Base-by-base conservation (phyloP, 768 basidiomycete species). In the Polyporus arcularius region DNA sequence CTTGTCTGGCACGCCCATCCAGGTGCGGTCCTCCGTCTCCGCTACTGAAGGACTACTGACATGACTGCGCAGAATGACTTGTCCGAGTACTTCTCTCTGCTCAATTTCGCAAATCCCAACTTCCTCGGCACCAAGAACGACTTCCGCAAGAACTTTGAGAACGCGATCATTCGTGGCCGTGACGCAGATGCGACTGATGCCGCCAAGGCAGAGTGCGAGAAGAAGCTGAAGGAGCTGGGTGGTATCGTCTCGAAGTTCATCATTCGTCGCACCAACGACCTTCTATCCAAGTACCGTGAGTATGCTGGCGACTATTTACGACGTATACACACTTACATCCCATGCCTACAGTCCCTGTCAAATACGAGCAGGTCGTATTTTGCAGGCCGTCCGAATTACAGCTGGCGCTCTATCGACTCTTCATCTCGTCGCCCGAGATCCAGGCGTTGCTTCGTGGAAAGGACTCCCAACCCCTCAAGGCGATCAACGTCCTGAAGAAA, bases 321-420 rank as follows among this genome's bases (percentile, higher is more conserved):
- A 35, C 35, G 35, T 11, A 35, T 49, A 31, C 41, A 16, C 61
- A 3, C 26, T 58, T 49, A 65, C 57, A 58, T 39, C 63, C 46
- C 28, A 40, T 21, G 57, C 8, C 28, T 50, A 53, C 68, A 98
- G 96, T 99, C 31, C 97, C 97, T 9, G 94, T 99, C 76, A 99
- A 99, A 74, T 98, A 98, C 76, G 97, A 98, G 72, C 94, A 98
- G 61, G 91, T 98, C 62, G 95, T 98, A 0, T 98, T 97, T 75
- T 98, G 95, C 72, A 82, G 85, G 43, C 82, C 92, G 4, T 94
- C 92, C 2, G 80, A 88, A 15, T 87, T 97, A 66, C 95, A 98
- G 67, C 76, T 92, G 14, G 78, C 90, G 7, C 78, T 98, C 2
- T 98, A 98, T 71, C 87, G 87, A 50, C 80, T 92, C 32, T 98